Base-by-base conservation (phyloP, 2,329 filamentous ascomycete species). In the Hymenoscyphus albidus region DNA sequence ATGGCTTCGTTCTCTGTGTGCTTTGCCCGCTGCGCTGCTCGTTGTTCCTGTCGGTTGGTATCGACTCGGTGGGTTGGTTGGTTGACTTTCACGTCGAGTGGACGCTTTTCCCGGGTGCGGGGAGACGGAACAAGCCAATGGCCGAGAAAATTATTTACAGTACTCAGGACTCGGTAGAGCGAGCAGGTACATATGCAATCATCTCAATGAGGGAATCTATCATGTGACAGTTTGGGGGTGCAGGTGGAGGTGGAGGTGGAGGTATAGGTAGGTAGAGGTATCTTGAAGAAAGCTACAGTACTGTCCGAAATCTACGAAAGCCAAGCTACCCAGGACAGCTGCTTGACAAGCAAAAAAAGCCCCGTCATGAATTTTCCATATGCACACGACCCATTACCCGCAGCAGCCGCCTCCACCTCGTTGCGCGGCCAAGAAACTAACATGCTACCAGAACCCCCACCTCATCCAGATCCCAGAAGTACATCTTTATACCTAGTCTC, bases 401-500 rank as follows among this genome's bases (percentile, higher is more conserved):
- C 48, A 54, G 12, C 22, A 54, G 48, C 22, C 4, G 27, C 54
- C 54, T 57, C 55, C 55, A 57, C 55, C 55, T 57, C 32, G 31
- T 57, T 57, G 55, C 55, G 55, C 55, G 22, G 55, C 55, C 55
- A 22, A 57, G 55, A 12, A 22, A 32, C 55, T 57, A 57, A 35
- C 32, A 16, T 32, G 13, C 55, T 32, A 13, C 32, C 31, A 57
- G 16, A 38, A 35, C 27, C 55, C 55, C 55, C 55, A 57, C 55
- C 35, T 57, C 27, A 57, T n/a, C 32, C 55, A 57, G 32, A n/a
- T 57, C 74, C 75, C 54, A 74, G 40, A 57, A 76, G 62, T 18
- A 76, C 70, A 57, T 72, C 68, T n/a, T 75, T 69, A 64, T 74
- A 76, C 56, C 69, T 65, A 22, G 64, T 42, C n/a, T 48, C 59